Evolutionary conservation across 106 monocot genomes (phyloP).

Genomic region (Dendrobium officinale): DNA sequence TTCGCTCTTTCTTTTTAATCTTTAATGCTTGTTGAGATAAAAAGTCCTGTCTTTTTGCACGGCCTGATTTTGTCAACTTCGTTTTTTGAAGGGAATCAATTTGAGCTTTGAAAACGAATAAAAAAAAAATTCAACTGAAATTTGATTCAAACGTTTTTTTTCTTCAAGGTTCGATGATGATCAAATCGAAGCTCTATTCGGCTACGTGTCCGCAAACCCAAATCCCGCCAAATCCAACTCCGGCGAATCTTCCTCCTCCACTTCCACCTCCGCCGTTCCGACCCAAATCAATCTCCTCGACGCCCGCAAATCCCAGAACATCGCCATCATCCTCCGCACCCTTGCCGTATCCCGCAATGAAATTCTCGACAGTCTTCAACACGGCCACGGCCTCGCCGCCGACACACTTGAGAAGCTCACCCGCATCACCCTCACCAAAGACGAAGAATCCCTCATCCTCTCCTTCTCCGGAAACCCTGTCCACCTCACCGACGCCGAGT

Average conservation of each 20-base stretch:
- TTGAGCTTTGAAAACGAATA: background rate
- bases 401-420: constrained; percentile 82
- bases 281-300: constrained; percentile 58
- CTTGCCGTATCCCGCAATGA: constrained; percentile 45
- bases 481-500: constrained; percentile 63
- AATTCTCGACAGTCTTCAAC: constrained; percentile 54
- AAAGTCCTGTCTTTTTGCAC: no score
- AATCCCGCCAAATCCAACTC: background rate
- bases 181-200: constrained; percentile 53
- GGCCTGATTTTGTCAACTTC: no score
- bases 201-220: constrained; percentile 25
- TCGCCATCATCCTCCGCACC: constrained; percentile 68
- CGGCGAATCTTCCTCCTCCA: no score
- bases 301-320: constrained; percentile 78
- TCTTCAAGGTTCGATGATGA: constrained; percentile 48
- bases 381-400: constrained; percentile 50
- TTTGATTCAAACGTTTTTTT: background rate
- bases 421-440: constrained; percentile 39
- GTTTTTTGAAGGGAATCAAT: no score
- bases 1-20: background rate
- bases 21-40: background rate
- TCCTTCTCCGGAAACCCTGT: constrained; percentile 47
- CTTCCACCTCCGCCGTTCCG: constrained; percentile 3
- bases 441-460: constrained; percentile 41
- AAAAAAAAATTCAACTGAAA: background rate